Base-by-base conservation (phyloP, 1,284 basidiomycete genomes). In the Ganoderma leucocontextum region DNA sequence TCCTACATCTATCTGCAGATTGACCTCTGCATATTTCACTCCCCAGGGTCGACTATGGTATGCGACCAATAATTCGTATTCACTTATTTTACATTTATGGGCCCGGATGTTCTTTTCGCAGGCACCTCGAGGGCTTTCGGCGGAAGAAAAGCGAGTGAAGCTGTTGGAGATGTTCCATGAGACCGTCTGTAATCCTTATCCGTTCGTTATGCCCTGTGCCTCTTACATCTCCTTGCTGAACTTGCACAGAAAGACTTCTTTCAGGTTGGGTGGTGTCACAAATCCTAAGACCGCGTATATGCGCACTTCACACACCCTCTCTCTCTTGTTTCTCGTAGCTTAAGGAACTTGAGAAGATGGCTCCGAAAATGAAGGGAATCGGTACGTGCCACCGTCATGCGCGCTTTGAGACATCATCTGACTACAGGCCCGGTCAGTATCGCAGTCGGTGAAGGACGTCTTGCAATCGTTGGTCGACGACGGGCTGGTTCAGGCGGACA, bases 111-210 rank as follows among this genome's bases (percentile, higher is more conserved):
- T 53, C 60, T 61, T 62, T 8, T 38, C 2, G 60, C 36, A 93
- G 91, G 90, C 92, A 65, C 92, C 92, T 47, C 85, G 91, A 80
- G 93, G 93, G 73, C 82, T 95, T 60, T 94, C 93, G 38, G 87
- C 84, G 7, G 93, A 95, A 77, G 93, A 95, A 78, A 95, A 95
- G 77, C 90, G 91, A 73, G 84, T 90, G 69, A 92, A 91, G 75
- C 77, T 97, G 67, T 80, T 96, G 22, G 95, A 96, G 80, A 92
- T 96, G 74, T 96, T 97, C 77, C 94, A 96, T 76, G 95, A 97
- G 79, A 91, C 91, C 13, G 95, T 93, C 75, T 73, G 86, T 76
- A 12, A 22, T 29, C n/a, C 22, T 15, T n/a, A 57, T 58, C 12
- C 15, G 29, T 39, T 60, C 9, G 25, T 33, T 44, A 9, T 52